Evolutionary conservation across 2,329 filamentous ascomycete species (phyloP), one percentile per base, ranked within the genome.

Genomic region (Lachnellula subtilissima): DNA sequence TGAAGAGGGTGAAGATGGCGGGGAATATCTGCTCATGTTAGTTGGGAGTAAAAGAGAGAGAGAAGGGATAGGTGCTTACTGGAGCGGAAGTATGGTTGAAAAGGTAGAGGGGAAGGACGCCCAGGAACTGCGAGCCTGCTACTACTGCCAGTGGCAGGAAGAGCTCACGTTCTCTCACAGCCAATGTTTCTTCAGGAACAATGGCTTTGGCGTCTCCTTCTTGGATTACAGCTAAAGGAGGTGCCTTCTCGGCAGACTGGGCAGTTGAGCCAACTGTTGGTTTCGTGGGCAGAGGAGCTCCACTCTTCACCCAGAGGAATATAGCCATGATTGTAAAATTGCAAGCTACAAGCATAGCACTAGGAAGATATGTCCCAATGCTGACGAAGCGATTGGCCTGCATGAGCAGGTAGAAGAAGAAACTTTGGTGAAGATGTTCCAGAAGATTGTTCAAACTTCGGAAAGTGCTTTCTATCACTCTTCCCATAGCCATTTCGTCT

Each of bases 391-490:
- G 86, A 66, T 94, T 89, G 32, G 86, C 83, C 64, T 95, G 87
- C 84, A 97, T 91, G 46, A 99, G 80, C 51, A 99, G 78, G 71
- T 99, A 99, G 75, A 99, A 97, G 81, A 99, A 99, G 78, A 99
- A 99, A 71, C 92, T 97, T 75, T 99, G 94, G 71, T 99, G 94
- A 59, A 99, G 79, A 70, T 99, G 92, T 74, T 99, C 94, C 35
- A 99, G 81, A 56, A 99, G 76, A 69, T 99, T 99, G 75, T 99
- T 99, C 72, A 99, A 76, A 71, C 91, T 96, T 66, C 94, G 82
- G 71, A 96, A 96, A 3, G 94, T 82, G 65, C 91, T 91, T 74
- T 99, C 94, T 4, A 97, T 80, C 0, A 92, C 86, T 53, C 92
- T 82, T 5, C 94, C 94, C 69, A 99, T 84, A 9, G 88, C 89